Evolutionary conservation across 768 basidiomycete genomes (phyloP).

Genomic region (Mrakia blollopis): DNA sequence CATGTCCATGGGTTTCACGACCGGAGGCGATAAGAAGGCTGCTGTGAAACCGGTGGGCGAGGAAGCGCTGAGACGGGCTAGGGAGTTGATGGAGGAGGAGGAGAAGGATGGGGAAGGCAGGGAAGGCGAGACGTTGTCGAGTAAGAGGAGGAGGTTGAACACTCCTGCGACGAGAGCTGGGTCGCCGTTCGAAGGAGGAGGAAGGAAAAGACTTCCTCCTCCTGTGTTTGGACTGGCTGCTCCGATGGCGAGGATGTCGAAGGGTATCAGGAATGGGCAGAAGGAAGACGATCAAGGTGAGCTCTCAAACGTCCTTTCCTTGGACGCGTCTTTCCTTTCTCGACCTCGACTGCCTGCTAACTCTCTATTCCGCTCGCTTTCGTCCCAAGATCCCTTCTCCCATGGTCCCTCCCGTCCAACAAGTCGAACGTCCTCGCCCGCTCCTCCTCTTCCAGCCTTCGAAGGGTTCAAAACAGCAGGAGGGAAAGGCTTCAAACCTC

Average conservation of each 20-base stretch:
- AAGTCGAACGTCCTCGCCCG: background rate
- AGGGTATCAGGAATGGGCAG: background rate
- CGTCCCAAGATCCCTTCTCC: background rate
- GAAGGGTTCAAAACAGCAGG: constrained; percentile 19
- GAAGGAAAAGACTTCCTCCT: background rate
- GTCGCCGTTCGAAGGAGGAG: background rate
- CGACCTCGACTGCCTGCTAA: no score
- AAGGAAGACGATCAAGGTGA: constrained; percentile 3
- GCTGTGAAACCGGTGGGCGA: constrained; percentile 1
- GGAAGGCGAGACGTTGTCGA: background rate
- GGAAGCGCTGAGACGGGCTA: constrained; percentile 1
- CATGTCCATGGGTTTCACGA: constrained; percentile 12
- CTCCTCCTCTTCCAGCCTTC: background rate
- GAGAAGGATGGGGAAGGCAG: background rate
- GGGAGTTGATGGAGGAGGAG: background rate
- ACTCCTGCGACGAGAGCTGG: background rate
- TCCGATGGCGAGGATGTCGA: background rate
- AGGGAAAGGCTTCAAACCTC: constrained; percentile 18
- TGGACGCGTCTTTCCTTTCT: background rate
- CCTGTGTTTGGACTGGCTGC: background rate
- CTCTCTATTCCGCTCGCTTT: no score
- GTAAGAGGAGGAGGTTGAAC: constrained; percentile 10
- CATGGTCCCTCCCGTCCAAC: background rate
- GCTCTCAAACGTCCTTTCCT: background rate
- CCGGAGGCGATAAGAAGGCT: background rate